Base-by-base conservation (phyloP, 164 flowering plant genomes). In the Vitis labrusca region DNA sequence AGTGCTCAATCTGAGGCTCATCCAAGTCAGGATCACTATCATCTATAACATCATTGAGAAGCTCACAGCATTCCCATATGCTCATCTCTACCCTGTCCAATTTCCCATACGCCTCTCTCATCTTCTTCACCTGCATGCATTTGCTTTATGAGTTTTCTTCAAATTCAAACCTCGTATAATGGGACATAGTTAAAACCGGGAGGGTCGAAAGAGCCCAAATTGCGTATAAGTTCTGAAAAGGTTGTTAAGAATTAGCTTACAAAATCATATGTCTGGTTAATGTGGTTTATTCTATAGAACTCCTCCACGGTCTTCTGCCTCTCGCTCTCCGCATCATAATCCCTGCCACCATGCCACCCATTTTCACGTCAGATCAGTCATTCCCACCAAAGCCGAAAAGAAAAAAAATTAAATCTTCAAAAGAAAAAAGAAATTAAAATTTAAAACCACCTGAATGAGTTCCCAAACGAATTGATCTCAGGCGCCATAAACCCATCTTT, bases 21-120 rank as follows among this genome's bases (percentile, higher is more conserved):
- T 79, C 79, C 65, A 78, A 47, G 53, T 78, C 81, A n/a, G 81
- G 81, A 50, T 78, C 81, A 23, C 81, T 78, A n/a, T 78, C 82
- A 50, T 79, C 82, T 17, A 79, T 76, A 1, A 79, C 76, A 1
- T 79, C 79, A 27, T 79, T 79, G 2, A 79, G 74, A 7, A 79
- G 69, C 44, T 79, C 82, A 52, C 82, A 79, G 23, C 82, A 79
- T 64, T 79, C 82, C 82, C 82, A 79, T 29, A 79, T 76, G 69
- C 79, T 73, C 82, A 79, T 79, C 47, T 76, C 82, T 53, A 54
- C 68, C 44, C 48, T 73, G 53, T 79, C 47, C 69, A 79, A 15
- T 57, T 76, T 76, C 14, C 77, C 70, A 60, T 79, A 79, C 59
- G 66, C 75, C n/a, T 79, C 74, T 48, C 82, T 79, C 82, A 79